Conservation (phyloP, 306 rosid species). For the Amphicarpaea edgeworthii region DNA sequence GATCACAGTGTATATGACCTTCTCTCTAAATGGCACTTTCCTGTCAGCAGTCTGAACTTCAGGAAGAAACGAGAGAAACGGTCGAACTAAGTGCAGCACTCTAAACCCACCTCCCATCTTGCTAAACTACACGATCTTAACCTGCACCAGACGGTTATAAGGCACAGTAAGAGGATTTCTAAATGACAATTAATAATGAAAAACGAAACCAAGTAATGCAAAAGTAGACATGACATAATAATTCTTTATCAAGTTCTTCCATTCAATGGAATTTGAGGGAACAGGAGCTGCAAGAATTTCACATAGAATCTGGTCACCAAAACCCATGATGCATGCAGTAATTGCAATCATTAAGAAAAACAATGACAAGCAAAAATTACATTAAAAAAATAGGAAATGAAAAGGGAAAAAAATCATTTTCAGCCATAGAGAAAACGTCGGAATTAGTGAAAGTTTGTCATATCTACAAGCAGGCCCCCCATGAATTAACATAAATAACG, state of each 20-base stretch:
- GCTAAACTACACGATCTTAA: constrained; percentile 8
- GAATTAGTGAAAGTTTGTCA: neutral
- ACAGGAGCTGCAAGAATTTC: neutral
- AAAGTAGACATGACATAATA: neutral
- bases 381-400: neutral
- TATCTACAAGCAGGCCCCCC: neutral
- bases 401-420: neutral
- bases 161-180: neutral
- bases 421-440: neutral
- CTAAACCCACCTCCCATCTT: constrained; percentile 81
- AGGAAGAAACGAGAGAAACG: constrained; percentile 74
- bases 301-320: neutral
- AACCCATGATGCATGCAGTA: neutral
- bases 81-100: constrained; percentile 72
- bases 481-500: neutral
- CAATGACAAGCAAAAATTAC: neutral
- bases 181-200: constrained; percentile 6
- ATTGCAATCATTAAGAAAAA: neutral
- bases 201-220: neutral
- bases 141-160: constrained; percentile 23
- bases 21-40: constrained; percentile 71
- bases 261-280: neutral
- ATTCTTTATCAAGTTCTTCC: neutral
- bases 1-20: constrained; percentile 74
- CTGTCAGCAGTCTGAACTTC: constrained; percentile 75